Evolutionary conservation across 139 green algal species (phyloP).

Genomic region (Haematococcus lacustris): DNA sequence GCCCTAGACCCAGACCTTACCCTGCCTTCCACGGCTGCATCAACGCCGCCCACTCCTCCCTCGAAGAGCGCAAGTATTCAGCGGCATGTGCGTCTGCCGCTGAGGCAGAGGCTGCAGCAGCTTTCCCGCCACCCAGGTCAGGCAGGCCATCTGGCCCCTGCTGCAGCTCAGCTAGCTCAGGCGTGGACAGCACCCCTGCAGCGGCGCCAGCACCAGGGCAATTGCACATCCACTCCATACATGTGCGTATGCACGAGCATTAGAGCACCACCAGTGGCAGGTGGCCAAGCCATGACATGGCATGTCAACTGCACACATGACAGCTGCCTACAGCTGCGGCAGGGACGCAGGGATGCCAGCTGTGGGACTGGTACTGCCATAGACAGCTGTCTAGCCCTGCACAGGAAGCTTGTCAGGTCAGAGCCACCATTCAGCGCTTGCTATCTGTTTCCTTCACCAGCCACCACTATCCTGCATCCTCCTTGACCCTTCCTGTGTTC

Average conservation of each 20-base stretch:
- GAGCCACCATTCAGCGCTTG: too few relatives aligned
- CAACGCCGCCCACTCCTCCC: slow-evolving; percentile 25
- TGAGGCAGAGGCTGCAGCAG: slow-evolving; percentile 17
- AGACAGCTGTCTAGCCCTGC: background rate
- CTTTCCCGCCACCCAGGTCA: background rate
- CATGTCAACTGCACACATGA: too few relatives aligned
- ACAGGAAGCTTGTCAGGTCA: too few relatives aligned
- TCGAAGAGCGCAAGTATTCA: slow-evolving; percentile 21
- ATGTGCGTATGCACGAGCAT: too few relatives aligned
- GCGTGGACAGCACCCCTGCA: background rate
- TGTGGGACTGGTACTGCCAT: background rate
- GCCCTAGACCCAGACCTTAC: too few relatives aligned
- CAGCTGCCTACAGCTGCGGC: too few relatives aligned
- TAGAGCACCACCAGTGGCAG: background rate
- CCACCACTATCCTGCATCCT: too few relatives aligned
- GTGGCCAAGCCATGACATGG: too few relatives aligned
- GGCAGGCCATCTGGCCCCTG: background rate
- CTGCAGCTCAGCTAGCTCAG: background rate
- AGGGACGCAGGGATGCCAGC: too few relatives aligned
- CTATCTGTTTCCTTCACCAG: too few relatives aligned
- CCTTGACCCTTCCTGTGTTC: too few relatives aligned
- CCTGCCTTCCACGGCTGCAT: slow-evolving; percentile 2
- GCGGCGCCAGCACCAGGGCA: background rate
- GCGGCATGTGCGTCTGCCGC: slow-evolving; percentile 26
- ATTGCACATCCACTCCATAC: background rate